A percentile compares a stretch with the other conserved stretches of the same genome.
Conservation (phyloP, 139 green algal species). For the Coelastrella sp. region DNA sequence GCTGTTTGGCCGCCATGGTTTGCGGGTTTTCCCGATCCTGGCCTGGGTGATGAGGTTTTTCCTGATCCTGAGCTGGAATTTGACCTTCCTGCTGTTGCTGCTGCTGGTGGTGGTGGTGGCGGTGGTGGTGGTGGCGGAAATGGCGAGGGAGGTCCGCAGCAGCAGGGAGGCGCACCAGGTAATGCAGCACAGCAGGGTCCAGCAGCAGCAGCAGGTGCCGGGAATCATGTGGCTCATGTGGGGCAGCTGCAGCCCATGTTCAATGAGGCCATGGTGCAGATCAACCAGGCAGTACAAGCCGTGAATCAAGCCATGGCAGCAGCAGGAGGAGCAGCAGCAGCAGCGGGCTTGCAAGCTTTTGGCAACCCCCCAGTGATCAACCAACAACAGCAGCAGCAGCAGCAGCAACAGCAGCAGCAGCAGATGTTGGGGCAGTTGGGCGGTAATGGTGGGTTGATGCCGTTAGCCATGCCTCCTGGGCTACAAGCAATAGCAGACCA, state of each 20-base stretch:
- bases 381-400: neutral
- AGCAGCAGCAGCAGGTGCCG: neutral
- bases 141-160: neutral
- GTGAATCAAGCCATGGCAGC: neutral
- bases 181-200: neutral
- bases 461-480: too few relatives aligned
- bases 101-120: too few relatives aligned
- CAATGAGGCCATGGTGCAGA: neutral
- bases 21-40: too few relatives aligned
- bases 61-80: too few relatives aligned
- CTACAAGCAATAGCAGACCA: too few relatives aligned
- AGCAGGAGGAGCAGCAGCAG: conserved; percentile 14
- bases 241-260: neutral
- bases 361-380: neutral
- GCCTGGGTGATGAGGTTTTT: too few relatives aligned
- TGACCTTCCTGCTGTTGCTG: too few relatives aligned
- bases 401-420: neutral
- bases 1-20: too few relatives aligned
- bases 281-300: neutral
- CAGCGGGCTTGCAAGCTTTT: neutral
- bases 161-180: neutral
- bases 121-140: too few relatives aligned
- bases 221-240: neutral
- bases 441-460: too few relatives aligned
- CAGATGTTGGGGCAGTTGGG: neutral